These are phyloP conservation scores for Amphirosellinia nigrospora DNA, from an alignment of 495 filamentous ascomycete genomes.

Conservation along the genomic window DNA sequence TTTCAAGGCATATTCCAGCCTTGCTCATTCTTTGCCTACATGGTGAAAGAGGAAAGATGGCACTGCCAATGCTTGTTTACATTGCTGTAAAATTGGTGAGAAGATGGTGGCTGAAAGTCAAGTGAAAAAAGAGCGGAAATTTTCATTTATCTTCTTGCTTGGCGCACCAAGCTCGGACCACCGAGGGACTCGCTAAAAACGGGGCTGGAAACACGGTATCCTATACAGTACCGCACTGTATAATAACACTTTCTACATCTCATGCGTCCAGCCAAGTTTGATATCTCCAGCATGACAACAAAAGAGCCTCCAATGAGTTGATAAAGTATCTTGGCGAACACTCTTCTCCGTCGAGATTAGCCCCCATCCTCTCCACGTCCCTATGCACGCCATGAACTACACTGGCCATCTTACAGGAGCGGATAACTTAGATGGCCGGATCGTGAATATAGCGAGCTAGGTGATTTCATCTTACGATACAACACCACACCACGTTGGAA, in stretches of 20 bases:
- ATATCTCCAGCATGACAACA: not conserved
- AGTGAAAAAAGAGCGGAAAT: slow-evolving; percentile 1
- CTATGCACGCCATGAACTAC: not conserved
- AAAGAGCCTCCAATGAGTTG: not conserved
- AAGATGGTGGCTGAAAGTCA: not conserved
- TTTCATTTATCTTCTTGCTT: slow-evolving; percentile 10
- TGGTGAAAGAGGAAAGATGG: not conserved
- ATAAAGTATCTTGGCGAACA: not conserved
- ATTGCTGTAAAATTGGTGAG: not conserved
- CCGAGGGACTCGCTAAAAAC: not conserved
- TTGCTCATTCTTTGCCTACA: not conserved
- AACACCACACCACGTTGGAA: not conserved
- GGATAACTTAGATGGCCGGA: not conserved
- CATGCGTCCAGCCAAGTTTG: no score
- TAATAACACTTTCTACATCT: no score
- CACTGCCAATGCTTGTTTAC: not conserved
- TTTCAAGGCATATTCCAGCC: slow-evolving; percentile 13
- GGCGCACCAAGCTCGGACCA: slow-evolving; percentile 14
- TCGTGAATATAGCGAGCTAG: not conserved
- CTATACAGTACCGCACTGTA: not conserved
- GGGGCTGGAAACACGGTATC: not conserved
- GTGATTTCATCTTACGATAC: not conserved
- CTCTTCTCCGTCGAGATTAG: not conserved
- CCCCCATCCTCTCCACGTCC: not conserved
- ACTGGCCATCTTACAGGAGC: not conserved